Conservation (phyloP, 306 rosid species). For the Ziziphus jujuba region DNA sequence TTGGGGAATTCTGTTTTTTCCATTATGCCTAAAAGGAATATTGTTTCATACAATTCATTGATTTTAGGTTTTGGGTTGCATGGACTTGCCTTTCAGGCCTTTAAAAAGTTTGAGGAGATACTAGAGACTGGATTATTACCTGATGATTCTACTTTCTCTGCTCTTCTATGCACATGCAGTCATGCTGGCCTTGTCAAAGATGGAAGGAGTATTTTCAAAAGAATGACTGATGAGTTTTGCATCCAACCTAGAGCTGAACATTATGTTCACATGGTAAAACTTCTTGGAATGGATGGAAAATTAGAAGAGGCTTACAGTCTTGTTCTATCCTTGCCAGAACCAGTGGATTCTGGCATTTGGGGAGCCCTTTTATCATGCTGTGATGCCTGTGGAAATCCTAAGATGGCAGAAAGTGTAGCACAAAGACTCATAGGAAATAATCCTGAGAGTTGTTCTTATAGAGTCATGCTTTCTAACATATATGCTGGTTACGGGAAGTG, state of each 20-base stretch:
- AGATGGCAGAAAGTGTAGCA: conserved; percentile 72
- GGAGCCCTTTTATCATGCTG: conserved; percentile 88
- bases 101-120: conserved; percentile 52
- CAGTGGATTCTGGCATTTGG: conserved; percentile 75
- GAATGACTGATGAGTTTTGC: conserved; percentile 64
- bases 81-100: conserved; percentile 69
- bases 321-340: conserved; percentile 57
- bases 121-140: conserved; percentile 51
- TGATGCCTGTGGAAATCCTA: conserved; percentile 57
- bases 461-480: conserved; percentile 75
- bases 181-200: conserved; percentile 76
- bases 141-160: conserved; percentile 77
- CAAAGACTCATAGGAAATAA: conserved; percentile 46
- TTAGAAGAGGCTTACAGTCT: conserved; percentile 79
- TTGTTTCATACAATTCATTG: conserved; percentile 69
- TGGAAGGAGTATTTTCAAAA: conserved; percentile 58
- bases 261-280: conserved; percentile 84
- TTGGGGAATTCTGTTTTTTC: conserved; percentile 56
- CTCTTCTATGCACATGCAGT: conserved; percentile 82
- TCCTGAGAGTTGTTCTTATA: conserved; percentile 48
- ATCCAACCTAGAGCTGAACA: conserved; percentile 64
- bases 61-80: conserved; percentile 77
- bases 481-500: conserved; percentile 82
- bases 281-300: conserved; percentile 74
- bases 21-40: conserved; percentile 53